Evolutionary conservation across 305 asterid genomes (phyloP), one percentile per base, ranked within the genome.

Genomic region (Fraxinus baroniana): DNA sequence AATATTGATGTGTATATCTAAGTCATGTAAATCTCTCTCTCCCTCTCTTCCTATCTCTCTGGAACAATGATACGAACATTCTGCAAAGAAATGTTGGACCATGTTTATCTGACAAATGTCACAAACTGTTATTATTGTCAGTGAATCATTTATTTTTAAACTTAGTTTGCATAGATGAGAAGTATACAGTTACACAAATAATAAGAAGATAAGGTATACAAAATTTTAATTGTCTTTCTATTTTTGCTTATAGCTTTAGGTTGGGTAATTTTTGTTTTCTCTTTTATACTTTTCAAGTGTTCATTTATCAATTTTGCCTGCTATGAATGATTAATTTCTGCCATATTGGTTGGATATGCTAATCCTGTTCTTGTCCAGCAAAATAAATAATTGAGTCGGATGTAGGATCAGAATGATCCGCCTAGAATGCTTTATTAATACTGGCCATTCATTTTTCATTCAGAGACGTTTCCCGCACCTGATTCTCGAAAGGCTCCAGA

Each of bases 401-500:
- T 1, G 22, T 52, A 52, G 22, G 62, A 52, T 52, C 62, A 52
- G 9, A 4, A 4, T 17, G 20, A 49, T 49, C 22, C 2, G 2
- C 62, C 62, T 46, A 49, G 32, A 22, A 22, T 64, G 72, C 33
- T 64, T 22, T 64, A 26, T 2, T 44, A 17, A 75, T 62, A 52
- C 22, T 52, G 62, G 32, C 41, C 44, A 32, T 6, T 9, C 72
- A 8, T 64, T 79, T 74, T 62, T 76, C 79, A 66, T 78, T 37
- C 93, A 96, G 99, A 83, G 76, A 78, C 84, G 81, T 82, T 82
- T 70, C 85, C 86, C 4, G 81, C 87, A 15, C 86, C 89, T 30
- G 84, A 86, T 66, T 80, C 91, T 79, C 93, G 82, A 80, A 93
- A 92, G 86, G 79, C 90, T 76, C 89, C 92, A 52, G 91, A 92